These are phyloP conservation scores for Cercospora beticola DNA, from an alignment of 2,329 filamentous ascomycete genomes.

Conservation along the genomic window DNA sequence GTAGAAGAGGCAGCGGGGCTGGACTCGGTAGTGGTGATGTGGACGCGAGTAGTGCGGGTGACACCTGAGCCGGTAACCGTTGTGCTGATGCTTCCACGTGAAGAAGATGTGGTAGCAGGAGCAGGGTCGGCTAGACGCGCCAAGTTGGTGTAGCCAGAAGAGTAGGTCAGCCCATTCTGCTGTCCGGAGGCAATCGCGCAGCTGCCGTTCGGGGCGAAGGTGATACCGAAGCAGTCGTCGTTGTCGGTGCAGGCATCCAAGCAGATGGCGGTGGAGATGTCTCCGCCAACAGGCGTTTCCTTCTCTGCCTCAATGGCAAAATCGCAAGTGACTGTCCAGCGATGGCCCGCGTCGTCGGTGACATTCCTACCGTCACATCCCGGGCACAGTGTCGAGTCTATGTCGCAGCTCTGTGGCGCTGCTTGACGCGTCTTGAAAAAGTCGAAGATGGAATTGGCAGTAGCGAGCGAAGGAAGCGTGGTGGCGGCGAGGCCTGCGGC, in stretches of 20 bases:
- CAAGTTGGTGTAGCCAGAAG: constrained; percentile 18
- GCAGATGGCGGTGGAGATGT: constrained; percentile 20
- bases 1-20: not conserved
- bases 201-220: constrained; percentile 26
- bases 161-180: constrained; percentile 16
- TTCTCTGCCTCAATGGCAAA: constrained; percentile 18
- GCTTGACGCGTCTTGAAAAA: constrained; percentile 13
- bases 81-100: constrained; percentile 9
- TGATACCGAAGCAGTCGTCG: constrained; percentile 29
- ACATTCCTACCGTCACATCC: constrained; percentile 28
- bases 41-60: not conserved
- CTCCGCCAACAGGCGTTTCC: constrained; percentile 19
- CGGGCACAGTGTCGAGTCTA: constrained; percentile 24
- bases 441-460: constrained; percentile 15
- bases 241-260: constrained; percentile 30
- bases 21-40: constrained; percentile 9
- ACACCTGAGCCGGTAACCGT: constrained; percentile 8
- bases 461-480: constrained; percentile 10
- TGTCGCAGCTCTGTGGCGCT: constrained; percentile 14
- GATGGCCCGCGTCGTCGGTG: constrained; percentile 21
- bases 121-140: constrained; percentile 8
- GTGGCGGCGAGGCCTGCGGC: constrained; percentile 14
- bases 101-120: constrained; percentile 13
- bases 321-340: constrained; percentile 30
- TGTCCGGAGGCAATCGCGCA: constrained; percentile 24